Conservation (phyloP, 2,329 filamentous ascomycete genomes). For the Sporothrix schenckii region DNA sequence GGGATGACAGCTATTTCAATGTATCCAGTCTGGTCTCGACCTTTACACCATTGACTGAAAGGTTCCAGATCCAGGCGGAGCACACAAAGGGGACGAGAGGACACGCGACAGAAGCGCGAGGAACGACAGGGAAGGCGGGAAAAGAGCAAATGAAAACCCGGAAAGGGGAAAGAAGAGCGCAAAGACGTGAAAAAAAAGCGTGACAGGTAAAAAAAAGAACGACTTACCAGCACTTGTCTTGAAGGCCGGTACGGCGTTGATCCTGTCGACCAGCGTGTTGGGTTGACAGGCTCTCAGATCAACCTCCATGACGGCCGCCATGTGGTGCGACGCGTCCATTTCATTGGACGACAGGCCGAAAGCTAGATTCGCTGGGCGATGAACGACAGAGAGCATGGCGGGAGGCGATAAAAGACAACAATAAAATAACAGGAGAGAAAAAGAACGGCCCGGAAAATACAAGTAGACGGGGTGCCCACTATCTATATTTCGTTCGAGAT, state of each 20-base stretch:
- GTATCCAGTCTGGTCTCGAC: slow-evolving; percentile 16
- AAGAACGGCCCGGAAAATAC: slow-evolving; percentile 19
- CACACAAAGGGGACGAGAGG: slow-evolving; percentile 20
- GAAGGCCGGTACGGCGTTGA: slow-evolving; percentile 60
- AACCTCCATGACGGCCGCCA: slow-evolving; percentile 52
- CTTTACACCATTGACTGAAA: background rate
- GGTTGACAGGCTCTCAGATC: slow-evolving; percentile 54
- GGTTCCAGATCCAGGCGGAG: slow-evolving; percentile 28
- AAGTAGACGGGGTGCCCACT: slow-evolving; percentile 30
- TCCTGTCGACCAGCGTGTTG: slow-evolving; percentile 56
- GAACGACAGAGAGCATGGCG: slow-evolving; percentile 16
- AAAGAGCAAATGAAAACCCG: slow-evolving; percentile 13
- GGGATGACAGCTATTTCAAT: background rate
- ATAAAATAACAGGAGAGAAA: slow-evolving; percentile 8
- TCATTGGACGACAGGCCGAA: slow-evolving; percentile 39
- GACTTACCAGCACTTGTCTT: slow-evolving; percentile 63
- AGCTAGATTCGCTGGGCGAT: slow-evolving; percentile 19
- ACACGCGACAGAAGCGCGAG: slow-evolving; percentile 32
- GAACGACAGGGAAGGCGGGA: slow-evolving; percentile 24
- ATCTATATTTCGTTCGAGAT: slow-evolving; percentile 24
- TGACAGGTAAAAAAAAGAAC: slow-evolving; percentile 24
- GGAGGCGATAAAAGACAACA: slow-evolving; percentile 7
- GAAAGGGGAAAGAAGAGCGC: slow-evolving; percentile 17
- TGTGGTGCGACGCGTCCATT: slow-evolving; percentile 45
- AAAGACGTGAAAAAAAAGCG: background rate